Percentiles rank a stretch among this genome's conserved stretches.
Conservation (phyloP, 2,329 filamentous ascomycete species). For the Penicillium thymicola region DNA sequence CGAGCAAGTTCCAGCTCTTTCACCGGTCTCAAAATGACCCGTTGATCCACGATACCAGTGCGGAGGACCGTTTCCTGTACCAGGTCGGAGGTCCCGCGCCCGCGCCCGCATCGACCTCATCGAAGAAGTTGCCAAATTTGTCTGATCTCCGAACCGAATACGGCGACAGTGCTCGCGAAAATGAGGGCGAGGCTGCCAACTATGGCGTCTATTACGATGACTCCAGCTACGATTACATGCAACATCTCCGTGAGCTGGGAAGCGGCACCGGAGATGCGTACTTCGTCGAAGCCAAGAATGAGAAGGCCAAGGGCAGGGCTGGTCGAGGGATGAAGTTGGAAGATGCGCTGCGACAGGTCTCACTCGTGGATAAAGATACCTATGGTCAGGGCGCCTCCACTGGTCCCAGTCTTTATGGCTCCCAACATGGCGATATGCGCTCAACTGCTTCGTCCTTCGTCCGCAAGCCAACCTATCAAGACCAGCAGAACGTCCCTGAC, state of each 20-base stretch:
- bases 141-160: constrained; percentile 74
- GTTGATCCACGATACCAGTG: constrained; percentile 85
- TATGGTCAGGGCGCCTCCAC: constrained; percentile 22
- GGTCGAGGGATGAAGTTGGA: constrained; percentile 71
- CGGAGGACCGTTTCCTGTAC: constrained; percentile 87
- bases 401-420: constrained; percentile 37
- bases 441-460: constrained; percentile 68
- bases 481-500: constrained; percentile 90
- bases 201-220: constrained; percentile 95
- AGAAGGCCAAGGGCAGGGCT: constrained; percentile 66
- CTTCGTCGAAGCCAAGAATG: constrained; percentile 68
- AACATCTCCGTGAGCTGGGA: constrained; percentile 89
- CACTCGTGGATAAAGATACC: constrained; percentile 41
- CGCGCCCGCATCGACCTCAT: constrained; percentile 30
- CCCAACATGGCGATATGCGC: constrained; percentile 41
- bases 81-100: constrained; percentile 50
- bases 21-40: constrained; percentile 97
- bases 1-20: constrained; percentile 89
- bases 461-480: constrained; percentile 75
- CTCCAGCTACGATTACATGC: constrained; percentile 98
- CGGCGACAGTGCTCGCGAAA: constrained; percentile 64
- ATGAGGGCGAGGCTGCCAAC: constrained; percentile 94
- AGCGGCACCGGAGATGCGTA: constrained; percentile 66
- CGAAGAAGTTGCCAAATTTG: constrained; percentile 55
- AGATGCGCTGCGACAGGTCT: constrained; percentile 68